Evolutionary conservation across 257 asterid genomes (phyloP), one percentile per base, ranked within the genome.

Genomic region (Orobanche coerulescens): DNA sequence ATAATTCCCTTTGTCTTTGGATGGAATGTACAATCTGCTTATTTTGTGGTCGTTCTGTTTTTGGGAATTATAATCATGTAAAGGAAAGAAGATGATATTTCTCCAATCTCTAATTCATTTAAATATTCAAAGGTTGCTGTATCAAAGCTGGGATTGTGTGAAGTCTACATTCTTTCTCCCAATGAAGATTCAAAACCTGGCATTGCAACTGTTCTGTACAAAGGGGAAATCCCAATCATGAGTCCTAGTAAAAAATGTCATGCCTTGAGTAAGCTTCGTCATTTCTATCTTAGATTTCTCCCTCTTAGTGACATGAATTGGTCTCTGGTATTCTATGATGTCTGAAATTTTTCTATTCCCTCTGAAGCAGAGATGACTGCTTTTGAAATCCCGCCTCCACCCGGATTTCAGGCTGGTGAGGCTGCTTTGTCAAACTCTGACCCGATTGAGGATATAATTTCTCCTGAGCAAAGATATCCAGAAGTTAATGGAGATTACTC

Each of bases 61-160:
- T 43, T 4, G 11, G 39, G 36, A 57, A 50, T 31, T 46, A 37
- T 48, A 25, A 58, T 28, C 54, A 43, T 47, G 46, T 40, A 26
- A 28, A 10, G 47, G 3, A 39, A 53, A 43, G 6, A 56, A 22
- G 20, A 52, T 23, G 10, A 10, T 57, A 15, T 51, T 50, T 55
- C 13, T 60, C 43, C 14, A 54, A 58, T 47, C 25, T 61, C 64
- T 67, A 43, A 53, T 36, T 65, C 60, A 52, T 62, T 61, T 61
- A 26, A n/a, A 50, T 43, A 14, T 65, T 34, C 67, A 68, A 60
- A 87, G 95, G 94, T 81, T 77, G 96, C 91, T 58, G 55, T 71
- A 43, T 66, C 77, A 40, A 49, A 81, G 62, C 61, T 72, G 75
- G 84, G 73, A 33, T 59, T 4, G 42, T 76, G 31, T 65, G 76